Evolutionary conservation across 495 filamentous ascomycete genomes (phyloP).

Genomic region (Glutinoglossum americanum): DNA sequence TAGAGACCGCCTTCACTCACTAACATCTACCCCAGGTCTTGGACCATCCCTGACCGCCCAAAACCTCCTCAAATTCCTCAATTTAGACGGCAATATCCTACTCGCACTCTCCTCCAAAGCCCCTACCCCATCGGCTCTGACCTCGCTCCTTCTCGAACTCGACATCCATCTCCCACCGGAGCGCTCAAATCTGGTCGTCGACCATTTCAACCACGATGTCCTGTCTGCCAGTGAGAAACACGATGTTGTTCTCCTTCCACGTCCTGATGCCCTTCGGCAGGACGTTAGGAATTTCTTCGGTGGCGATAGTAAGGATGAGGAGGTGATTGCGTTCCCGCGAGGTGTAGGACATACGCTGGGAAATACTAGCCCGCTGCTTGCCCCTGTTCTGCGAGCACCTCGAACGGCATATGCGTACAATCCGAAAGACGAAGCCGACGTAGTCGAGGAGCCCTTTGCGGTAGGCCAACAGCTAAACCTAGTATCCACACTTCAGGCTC

Average conservation of each 20-base stretch:
- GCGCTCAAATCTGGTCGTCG: conserved; percentile 60
- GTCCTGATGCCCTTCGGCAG: conserved; percentile 34
- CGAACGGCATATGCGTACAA: conserved; percentile 82
- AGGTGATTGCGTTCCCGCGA: conserved; percentile 55
- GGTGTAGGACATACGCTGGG: conserved; percentile 66
- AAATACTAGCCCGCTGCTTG: conserved; percentile 44
- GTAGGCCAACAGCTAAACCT: conserved; percentile 64
- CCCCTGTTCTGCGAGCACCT: conserved; percentile 62
- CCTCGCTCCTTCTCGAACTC: conserved; percentile 71
- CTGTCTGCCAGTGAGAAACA: conserved; percentile 57
- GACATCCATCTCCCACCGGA: conserved; percentile 80
- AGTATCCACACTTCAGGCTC: conserved; percentile 65
- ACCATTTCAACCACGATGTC: conserved; percentile 88
- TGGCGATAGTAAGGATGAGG: conserved; percentile 26
- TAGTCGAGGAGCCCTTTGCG: conserved; percentile 61
- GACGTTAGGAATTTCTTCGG: conserved; percentile 65
- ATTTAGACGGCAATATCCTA: conserved; percentile 78
- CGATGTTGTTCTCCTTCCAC: conserved; percentile 62
- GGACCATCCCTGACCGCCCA: conserved; percentile 75
- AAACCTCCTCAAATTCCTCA: conserved; percentile 74
- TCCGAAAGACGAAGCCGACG: conserved; percentile 62
- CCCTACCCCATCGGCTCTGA: conserved; percentile 52
- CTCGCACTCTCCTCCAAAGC: conserved; percentile 59
- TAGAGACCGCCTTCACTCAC: conserved; percentile 8
- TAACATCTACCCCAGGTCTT: conserved; percentile 34